Evolutionary conservation across 805 yeast genomes (phyloP).

Genomic region (Lipomyces oligophaga): DNA sequence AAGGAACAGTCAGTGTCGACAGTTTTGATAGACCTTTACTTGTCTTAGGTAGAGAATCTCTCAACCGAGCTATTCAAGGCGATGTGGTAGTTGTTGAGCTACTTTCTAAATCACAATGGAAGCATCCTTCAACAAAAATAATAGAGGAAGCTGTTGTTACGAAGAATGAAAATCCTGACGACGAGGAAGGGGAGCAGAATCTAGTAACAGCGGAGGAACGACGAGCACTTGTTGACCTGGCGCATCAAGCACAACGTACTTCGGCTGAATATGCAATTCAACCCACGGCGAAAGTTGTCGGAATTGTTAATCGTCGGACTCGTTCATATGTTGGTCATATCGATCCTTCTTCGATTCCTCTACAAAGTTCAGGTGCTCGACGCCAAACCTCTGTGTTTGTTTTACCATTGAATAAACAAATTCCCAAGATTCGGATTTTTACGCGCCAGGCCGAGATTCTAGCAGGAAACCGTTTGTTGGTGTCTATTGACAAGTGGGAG

Average conservation of each 20-base stretch:
- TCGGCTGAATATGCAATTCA: conserved; percentile 52
- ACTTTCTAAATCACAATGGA: conserved; percentile 83
- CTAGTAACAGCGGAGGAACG: conserved; percentile 68
- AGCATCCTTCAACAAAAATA: conserved; percentile 72
- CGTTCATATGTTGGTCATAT: conserved; percentile 93
- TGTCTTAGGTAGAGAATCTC: conserved; percentile 72
- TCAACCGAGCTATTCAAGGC: conserved; percentile 89
- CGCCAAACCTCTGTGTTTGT: conserved; percentile 61
- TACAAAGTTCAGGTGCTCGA: conserved; percentile 39
- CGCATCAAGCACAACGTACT: conserved; percentile 51
- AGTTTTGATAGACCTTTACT: conserved; percentile 78
- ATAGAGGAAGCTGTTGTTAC: conserved; percentile 69
- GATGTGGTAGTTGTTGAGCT: conserved; percentile 89
- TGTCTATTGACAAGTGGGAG: conserved; percentile 93
- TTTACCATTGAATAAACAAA: conserved; percentile 77
- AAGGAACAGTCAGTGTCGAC: conserved; percentile 72
- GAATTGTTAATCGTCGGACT: conserved; percentile 88
- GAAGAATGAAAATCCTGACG: conserved; percentile 47
- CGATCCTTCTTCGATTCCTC: conserved; percentile 65
- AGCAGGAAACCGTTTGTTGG: conserved; percentile 84
- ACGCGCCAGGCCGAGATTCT: conserved; percentile 83
- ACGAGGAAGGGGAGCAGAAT: conserved; percentile 46
- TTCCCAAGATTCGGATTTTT: conserved; percentile 81
- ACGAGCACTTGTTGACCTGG: conserved; percentile 69
- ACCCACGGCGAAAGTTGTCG: conserved; percentile 94